Conservation (phyloP, 495 filamentous ascomycete species). For the Hypoxylon rickii region DNA sequence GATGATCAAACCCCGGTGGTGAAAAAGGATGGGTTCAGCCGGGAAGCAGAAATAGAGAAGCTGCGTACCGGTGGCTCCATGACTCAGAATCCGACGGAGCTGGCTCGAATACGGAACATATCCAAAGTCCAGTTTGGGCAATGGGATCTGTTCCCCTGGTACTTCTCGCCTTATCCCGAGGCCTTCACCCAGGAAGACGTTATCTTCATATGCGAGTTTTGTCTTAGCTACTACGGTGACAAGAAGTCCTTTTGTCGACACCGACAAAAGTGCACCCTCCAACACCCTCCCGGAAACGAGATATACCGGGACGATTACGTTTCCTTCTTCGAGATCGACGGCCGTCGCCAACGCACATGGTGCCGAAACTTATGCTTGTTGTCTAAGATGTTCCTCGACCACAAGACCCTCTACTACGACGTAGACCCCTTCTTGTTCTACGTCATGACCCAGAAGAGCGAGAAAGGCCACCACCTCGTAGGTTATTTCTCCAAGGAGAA, state of each 20-base stretch:
- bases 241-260: constrained; percentile 80
- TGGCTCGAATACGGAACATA: constrained; percentile 93
- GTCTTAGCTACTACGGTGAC: constrained; percentile 85
- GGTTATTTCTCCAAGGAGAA: constrained; percentile 99
- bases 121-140: constrained; percentile 90
- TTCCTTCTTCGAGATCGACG: constrained; percentile 97
- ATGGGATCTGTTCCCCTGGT: constrained; percentile 94
- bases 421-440: constrained; percentile 99
- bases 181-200: constrained; percentile 82
- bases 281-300: constrained; percentile 95
- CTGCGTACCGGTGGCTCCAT: constrained; percentile 92
- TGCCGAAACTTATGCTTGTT: constrained; percentile 95
- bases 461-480: constrained; percentile 87
- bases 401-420: constrained; percentile 99
- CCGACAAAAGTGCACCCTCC: constrained; percentile 84
- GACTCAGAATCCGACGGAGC: constrained; percentile 97
- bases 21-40: constrained; percentile 62
- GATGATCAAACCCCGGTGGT: constrained; percentile 47
- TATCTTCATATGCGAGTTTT: constrained; percentile 98
- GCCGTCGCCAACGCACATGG: constrained; percentile 92
- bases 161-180: constrained; percentile 95
- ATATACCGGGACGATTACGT: constrained; percentile 95
- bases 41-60: constrained; percentile 95
- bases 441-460: constrained; percentile 89
- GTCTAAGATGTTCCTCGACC: constrained; percentile 94